Evolutionary conservation across 2,329 filamentous ascomycete genomes (phyloP).

Genomic region (Metarhizium anisopliae): DNA sequence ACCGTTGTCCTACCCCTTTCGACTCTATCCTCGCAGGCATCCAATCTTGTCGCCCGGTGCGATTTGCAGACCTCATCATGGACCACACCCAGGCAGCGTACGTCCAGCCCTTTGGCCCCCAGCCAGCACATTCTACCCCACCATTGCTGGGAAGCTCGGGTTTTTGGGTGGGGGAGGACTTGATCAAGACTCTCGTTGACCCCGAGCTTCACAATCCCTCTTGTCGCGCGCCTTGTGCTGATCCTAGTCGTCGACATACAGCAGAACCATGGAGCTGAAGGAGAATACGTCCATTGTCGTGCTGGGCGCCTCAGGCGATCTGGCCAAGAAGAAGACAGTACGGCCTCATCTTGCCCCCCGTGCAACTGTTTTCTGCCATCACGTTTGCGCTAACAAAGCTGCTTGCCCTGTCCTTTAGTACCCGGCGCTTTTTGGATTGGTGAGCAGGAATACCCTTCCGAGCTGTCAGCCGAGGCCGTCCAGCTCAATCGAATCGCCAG

Average conservation of each 20-base stretch:
- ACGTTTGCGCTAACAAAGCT: constrained; percentile 13
- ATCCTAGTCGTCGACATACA: constrained; percentile 5
- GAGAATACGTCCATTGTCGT: constrained; percentile 97
- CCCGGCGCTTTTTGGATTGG: constrained; percentile 92
- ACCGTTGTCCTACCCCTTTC: neutral
- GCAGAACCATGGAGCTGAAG: constrained; percentile 87
- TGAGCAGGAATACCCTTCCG: constrained; percentile 39
- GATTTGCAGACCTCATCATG: constrained; percentile 9
- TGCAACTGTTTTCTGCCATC: neutral
- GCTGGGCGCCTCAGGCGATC: constrained; percentile 90
- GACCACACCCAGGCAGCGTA: constrained; percentile 9
- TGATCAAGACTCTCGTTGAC: neutral
- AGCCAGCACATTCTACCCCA: constrained; percentile 6
- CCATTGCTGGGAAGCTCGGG: constrained; percentile 7
- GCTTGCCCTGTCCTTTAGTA: constrained; percentile 47
- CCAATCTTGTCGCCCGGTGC: constrained; percentile 4
- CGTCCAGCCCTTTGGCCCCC: constrained; percentile 1
- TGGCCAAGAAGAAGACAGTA: constrained; percentile 99
- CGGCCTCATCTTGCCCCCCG: constrained; percentile 20
- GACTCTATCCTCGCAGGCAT: neutral
- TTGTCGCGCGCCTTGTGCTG: constrained; percentile 2
- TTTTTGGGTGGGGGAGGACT: constrained; percentile 4
- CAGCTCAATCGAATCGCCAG: neutral
- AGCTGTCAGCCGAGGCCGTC: neutral
- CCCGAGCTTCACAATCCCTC: constrained; percentile 2